Conservation (phyloP, 345 rosid species). For the Hibiscus tridactylites region DNA sequence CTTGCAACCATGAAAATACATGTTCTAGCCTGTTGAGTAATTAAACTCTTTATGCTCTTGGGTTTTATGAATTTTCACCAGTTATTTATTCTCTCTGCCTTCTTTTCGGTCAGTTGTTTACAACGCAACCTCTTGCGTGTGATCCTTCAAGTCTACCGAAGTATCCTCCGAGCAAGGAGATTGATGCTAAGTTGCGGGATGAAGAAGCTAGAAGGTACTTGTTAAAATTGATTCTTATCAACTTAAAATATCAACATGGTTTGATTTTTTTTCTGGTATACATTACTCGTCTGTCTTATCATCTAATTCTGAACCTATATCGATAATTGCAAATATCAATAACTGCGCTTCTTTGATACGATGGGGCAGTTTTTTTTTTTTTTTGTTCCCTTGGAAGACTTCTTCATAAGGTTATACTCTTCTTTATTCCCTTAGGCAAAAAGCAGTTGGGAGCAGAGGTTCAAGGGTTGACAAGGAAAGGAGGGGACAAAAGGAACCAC, state of each 20-base stretch:
- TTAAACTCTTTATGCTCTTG: neutral
- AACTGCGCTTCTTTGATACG: neutral
- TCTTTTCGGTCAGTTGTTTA: conserved; percentile 50
- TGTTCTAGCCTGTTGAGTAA: neutral
- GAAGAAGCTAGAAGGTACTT: conserved; percentile 65
- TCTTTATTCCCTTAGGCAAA: conserved; percentile 29
- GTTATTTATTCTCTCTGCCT: neutral
- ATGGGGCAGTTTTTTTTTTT: neutral
- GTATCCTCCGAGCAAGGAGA: conserved; percentile 95
- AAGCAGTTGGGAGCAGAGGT: conserved; percentile 19
- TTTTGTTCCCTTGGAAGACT: neutral
- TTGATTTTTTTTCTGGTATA: neutral
- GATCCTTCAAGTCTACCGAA: conserved; percentile 89
- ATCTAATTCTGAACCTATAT: neutral
- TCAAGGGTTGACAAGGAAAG: conserved; percentile 20
- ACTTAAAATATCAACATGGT: neutral
- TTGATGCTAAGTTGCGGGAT: conserved; percentile 77
- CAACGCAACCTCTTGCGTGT: conserved; percentile 65
- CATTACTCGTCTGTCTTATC: neutral
- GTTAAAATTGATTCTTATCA: conserved; percentile 6
- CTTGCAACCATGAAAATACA: neutral
- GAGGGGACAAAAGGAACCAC: conserved; percentile 26
- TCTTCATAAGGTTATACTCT: conserved; percentile 1
- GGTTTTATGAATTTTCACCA: neutral
- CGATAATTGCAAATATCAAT: neutral